phyloP scores from a whole-genome alignment of 2,329 filamentous ascomycete species.

The Colletotrichum brevisporum region DNA sequence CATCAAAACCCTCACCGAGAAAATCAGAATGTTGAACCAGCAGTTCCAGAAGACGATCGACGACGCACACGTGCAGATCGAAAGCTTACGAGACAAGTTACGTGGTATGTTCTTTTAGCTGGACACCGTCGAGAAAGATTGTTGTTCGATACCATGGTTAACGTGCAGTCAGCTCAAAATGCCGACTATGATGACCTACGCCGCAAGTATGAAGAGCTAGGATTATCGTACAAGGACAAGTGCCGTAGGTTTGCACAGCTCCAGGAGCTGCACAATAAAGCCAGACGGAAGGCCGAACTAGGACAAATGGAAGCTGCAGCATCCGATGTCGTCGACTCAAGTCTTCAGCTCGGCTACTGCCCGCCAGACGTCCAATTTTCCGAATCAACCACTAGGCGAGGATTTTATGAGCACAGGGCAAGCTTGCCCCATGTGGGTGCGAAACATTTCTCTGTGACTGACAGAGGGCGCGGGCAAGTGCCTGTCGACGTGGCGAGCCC shows the following conservation, averaged over 20 bases:
- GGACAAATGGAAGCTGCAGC: slow-evolving; percentile 69
- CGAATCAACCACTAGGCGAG: not conserved
- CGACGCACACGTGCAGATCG: slow-evolving; percentile 82
- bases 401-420: slow-evolving; percentile 14
- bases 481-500: not conserved
- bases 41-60: slow-evolving; percentile 81
- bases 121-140: not conserved
- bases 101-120: slow-evolving; percentile 61
- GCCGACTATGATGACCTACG: slow-evolving; percentile 74
- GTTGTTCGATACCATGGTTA: slow-evolving; percentile 19
- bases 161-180: slow-evolving; percentile 62
- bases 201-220: slow-evolving; percentile 80
- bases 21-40: slow-evolving; percentile 74
- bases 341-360: not conserved
- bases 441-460: not conserved
- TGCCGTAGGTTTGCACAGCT: slow-evolving; percentile 76
- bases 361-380: not conserved
- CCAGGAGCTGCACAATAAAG: slow-evolving; percentile 75
- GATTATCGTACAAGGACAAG: slow-evolving; percentile 78
- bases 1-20: slow-evolving; percentile 79
- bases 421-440: not conserved
- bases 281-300: slow-evolving; percentile 69
- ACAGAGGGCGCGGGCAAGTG: not conserved
- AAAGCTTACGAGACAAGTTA: slow-evolving; percentile 74
- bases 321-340: slow-evolving; percentile 51